A percentile compares a stretch with the other conserved stretches of the same genome.
Evolutionary conservation across 2,329 filamentous ascomycete species (phyloP).

Genomic region (Talaromyces sp.): DNA sequence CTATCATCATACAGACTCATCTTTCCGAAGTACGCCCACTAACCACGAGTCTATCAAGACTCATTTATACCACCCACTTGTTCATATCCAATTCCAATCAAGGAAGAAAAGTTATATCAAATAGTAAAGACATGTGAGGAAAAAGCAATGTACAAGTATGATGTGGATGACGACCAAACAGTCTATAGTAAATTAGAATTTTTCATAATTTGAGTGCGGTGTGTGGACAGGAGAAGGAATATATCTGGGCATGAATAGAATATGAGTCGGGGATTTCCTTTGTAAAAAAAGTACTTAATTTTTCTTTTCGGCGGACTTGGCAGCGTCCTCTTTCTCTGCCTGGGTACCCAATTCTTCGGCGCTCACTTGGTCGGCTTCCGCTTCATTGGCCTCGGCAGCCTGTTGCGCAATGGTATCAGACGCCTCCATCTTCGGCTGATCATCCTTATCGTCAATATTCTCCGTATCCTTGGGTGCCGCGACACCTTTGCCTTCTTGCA

Average conservation of each 20-base stretch:
- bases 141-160: constrained; percentile 5
- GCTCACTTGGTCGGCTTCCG: constrained; percentile 38
- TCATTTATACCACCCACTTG: not conserved
- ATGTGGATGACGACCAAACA: not conserved
- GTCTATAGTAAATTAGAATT: constrained; percentile 14
- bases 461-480: constrained; percentile 78
- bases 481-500: constrained; percentile 70
- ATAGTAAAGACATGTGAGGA: not conserved
- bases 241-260: constrained; percentile 3
- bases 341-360: constrained; percentile 23
- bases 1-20: not conserved
- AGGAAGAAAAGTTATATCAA: not conserved
- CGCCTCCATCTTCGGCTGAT: constrained; percentile 50
- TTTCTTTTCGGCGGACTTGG: constrained; percentile 9
- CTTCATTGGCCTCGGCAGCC: constrained; percentile 43
- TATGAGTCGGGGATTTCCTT: not conserved
- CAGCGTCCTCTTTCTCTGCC: constrained; percentile 2
- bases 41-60: not conserved
- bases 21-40: not conserved
- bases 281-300: not conserved
- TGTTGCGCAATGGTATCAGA: constrained; percentile 45
- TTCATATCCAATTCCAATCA: not conserved
- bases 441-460: constrained; percentile 91
- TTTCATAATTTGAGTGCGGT: constrained; percentile 18
- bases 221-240: not conserved